Base-by-base conservation (phyloP, 164 flowering plant species). In the Taxillus chinensis region DNA sequence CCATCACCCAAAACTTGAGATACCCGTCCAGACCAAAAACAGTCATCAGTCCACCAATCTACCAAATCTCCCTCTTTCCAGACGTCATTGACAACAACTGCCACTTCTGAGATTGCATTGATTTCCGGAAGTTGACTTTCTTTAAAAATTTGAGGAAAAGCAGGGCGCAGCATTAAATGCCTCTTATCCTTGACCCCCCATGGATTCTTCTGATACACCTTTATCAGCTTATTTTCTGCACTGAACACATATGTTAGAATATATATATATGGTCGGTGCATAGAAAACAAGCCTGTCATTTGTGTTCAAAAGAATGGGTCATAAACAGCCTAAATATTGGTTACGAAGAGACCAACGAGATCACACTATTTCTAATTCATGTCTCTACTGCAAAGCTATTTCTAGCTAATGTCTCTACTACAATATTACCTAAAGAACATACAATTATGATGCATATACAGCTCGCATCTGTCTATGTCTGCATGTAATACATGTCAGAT, bases 41-140 rank as follows among this genome's bases (percentile, higher is more conserved):
- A 81, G 45, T 60, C 72, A 72, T 76, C 85, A 45, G 38, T 10
- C 79, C 68, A 76, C 96, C 96, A 86, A 71, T 92, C 98, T 45
- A 90, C 95, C 69, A 83, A 69, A 80, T 92, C 90, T 9, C 96
- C 98, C 60, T 80, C 87, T 70, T 72, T 83, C 89, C 90, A 86
- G 4, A 16, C 71, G 76, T 77, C 74, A 63, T 68, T 62, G 16
- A 78, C 74, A 63, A 82, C 63, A 5, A 81, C 86, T 41, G 71
- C 55, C 41, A 71, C 78, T 66, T 83, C 89, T 61, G 82, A 63
- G 52, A 77, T 64, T 7, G 49, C 57, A 45, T 39, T 51, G 17
- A 54, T 40, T 68, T 74, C 73, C 61, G 77, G 81, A 59, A 69
- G 66, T 67, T 83, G 55, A 64, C 70, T 74, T 72, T 75, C 75